These are phyloP conservation scores for Vicia sativa DNA, from an alignment of 306 rosid species.

Conservation along the genomic window DNA sequence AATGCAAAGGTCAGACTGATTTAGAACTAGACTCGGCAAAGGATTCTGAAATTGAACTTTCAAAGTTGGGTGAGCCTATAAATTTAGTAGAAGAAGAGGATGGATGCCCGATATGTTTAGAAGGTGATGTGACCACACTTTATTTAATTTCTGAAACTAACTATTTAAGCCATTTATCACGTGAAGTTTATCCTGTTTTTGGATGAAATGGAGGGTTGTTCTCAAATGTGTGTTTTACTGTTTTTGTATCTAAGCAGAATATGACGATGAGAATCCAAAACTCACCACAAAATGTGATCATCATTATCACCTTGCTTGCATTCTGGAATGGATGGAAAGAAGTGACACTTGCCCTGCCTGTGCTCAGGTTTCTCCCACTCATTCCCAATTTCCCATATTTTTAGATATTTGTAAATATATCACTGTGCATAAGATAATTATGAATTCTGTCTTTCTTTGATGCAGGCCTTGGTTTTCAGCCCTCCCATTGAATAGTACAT, in stretches of 20 bases:
- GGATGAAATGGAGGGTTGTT: constrained; percentile 25
- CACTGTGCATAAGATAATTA: background rate
- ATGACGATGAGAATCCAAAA: constrained; percentile 82
- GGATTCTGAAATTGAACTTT: constrained; percentile 69
- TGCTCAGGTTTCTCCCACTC: constrained; percentile 65
- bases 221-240: constrained; percentile 19
- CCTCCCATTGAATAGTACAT: constrained; percentile 67
- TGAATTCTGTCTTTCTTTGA: constrained; percentile 26
- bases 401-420: constrained; percentile 15
- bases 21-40: constrained; percentile 49
- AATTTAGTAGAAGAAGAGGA: constrained; percentile 77
- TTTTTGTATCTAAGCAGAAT: constrained; percentile 60
- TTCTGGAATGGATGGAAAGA: constrained; percentile 99
- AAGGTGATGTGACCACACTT: constrained; percentile 59
- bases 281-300: constrained; percentile 74
- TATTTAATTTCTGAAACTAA: background rate
- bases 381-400: constrained; percentile 10
- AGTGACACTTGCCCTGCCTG: constrained; percentile 90
- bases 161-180: constrained; percentile 12
- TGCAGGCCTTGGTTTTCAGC: constrained; percentile 80
- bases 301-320: constrained; percentile 96
- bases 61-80: constrained; percentile 57
- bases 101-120: constrained; percentile 91
- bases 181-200: constrained; percentile 31
- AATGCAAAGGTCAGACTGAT: constrained; percentile 54